Base-by-base conservation (phyloP, 805 yeast species). In the Torulaspora quercuum region DNA sequence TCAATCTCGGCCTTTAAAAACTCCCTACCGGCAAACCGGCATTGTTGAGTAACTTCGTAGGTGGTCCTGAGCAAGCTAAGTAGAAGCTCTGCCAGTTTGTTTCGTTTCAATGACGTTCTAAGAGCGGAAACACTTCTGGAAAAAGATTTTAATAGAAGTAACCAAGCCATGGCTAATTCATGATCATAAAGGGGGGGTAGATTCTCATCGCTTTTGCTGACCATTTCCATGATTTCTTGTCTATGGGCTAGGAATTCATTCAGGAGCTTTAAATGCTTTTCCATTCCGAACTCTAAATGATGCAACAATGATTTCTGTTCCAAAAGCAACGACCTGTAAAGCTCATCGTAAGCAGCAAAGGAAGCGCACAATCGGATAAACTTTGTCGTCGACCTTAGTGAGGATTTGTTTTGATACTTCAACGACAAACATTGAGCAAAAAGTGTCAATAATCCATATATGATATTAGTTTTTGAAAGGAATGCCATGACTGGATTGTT, bases 121-220 rank as follows among this genome's bases (percentile, higher is more conserved):
- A 57, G 38, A 0, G 61, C 59, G 3, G 54, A 48, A 1, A 55
- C 52, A 42, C 63, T 60, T 41, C 64, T 48, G 2, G 63, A 59
- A 16, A 58, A 57, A 6, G 63, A 55, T 33, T 57, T 60, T 15
- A 59, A 33, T n/a, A 59, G 41, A n/a, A 37, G 35, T 11, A 57
- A 34, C 63, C 63, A 57, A 7, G 61, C 45, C 14, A 48, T 34
- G 3, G 46, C 40, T 3, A 51, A 19, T 25, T 50, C 53, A 19
- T 47, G 39, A 33, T 56, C 57, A 29, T 52, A 47, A 10, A 59
- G 37, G 1, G 49, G 49, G 3, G 62, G 62, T 7, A 55, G 28
- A 2, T 28, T 17, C 3, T 16, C n/a, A 4, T 11, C 15, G n/a
- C 31, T 14, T 2, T 19, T 24, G 5, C 36, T 33, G 10, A 35